Conservation (phyloP, 495 filamentous ascomycete genomes). For the Aspergillus taichungensis region DNA sequence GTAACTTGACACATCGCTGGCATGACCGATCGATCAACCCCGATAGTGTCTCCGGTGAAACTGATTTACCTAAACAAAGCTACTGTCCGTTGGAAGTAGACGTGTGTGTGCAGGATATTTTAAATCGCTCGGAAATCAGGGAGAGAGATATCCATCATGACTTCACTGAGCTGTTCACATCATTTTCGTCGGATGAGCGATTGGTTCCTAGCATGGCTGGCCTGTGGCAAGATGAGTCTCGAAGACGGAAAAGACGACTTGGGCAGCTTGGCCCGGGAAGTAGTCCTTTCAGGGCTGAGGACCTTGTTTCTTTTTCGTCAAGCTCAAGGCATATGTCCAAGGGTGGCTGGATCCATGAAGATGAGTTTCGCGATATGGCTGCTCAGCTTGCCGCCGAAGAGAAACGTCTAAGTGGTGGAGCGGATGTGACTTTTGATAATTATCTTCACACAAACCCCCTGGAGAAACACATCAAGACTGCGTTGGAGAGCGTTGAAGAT, state of each 20-base stretch:
- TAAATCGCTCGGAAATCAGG: conserved; percentile 67
- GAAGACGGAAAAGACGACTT: conserved; percentile 63
- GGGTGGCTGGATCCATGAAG: conserved; percentile 84
- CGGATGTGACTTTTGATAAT: conserved; percentile 48
- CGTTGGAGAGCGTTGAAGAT: conserved; percentile 76
- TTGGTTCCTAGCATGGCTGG: conserved; percentile 89
- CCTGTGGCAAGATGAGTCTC: conserved; percentile 85
- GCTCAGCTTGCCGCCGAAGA: conserved; percentile 55
- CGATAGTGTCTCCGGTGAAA: conserved; percentile 48
- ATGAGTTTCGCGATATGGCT: conserved; percentile 63
- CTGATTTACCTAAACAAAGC: conserved; percentile 62
- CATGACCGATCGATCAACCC: conserved; percentile 60
- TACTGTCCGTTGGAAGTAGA: conserved; percentile 86
- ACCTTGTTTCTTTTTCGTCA: conserved; percentile 76
- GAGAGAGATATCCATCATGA: conserved; percentile 76
- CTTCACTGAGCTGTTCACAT: conserved; percentile 67
- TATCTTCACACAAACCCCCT: conserved; percentile 47
- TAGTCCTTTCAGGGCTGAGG: conserved; percentile 71
- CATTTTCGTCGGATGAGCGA: conserved; percentile 58
- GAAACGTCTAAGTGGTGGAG: conserved; percentile 36
- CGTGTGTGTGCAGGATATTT: conserved; percentile 77
- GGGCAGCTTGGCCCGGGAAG: conserved; percentile 51
- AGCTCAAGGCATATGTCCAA: conserved; percentile 59
- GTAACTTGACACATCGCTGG: conserved; percentile 59
- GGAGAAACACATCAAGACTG: conserved; percentile 58